These are phyloP conservation scores for Kluyveromyces sp. DNA, from an alignment of 1,139 yeast genomes.

Conservation along the genomic window DNA sequence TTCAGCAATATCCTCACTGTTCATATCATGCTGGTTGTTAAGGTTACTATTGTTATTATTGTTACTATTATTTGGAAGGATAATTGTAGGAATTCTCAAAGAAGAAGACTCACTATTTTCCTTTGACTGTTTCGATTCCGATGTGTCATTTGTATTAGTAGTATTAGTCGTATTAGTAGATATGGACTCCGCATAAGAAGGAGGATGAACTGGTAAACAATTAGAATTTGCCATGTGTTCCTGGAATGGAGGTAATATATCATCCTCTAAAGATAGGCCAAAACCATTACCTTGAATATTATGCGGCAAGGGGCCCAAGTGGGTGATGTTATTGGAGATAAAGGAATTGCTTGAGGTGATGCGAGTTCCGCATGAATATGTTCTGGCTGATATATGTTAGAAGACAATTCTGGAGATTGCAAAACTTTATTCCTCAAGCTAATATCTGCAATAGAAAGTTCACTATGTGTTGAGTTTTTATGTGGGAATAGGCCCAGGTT, in stretches of 20 bases:
- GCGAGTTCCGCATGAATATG: slow-evolving; percentile 37
- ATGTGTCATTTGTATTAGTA: neutral
- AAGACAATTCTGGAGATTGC: slow-evolving; percentile 24
- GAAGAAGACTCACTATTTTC: neutral
- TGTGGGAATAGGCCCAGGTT: slow-evolving; percentile 8
- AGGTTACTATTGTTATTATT: no score
- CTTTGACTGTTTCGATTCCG: neutral
- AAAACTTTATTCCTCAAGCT: slow-evolving; percentile 11
- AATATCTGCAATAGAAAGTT: slow-evolving; percentile 1
- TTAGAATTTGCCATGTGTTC: neutral
- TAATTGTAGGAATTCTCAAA: neutral
- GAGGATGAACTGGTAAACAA: slow-evolving; percentile 33
- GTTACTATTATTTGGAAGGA: neutral
- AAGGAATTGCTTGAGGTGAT: slow-evolving; percentile 55
- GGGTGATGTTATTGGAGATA: slow-evolving; percentile 37
- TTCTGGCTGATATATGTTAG: slow-evolving; percentile 59
- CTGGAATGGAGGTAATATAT: slow-evolving; percentile 27
- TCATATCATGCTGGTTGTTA: slow-evolving; percentile 8
- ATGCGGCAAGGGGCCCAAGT: slow-evolving; percentile 19
- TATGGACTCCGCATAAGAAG: slow-evolving; percentile 30
- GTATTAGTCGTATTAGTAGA: slow-evolving; percentile 4
- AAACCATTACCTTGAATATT: neutral
- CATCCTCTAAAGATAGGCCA: slow-evolving; percentile 26
- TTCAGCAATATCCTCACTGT: slow-evolving; percentile 31
- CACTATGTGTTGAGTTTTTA: slow-evolving; percentile 3